These are phyloP conservation scores for Lactarius hengduanensis DNA, from an alignment of 768 basidiomycete genomes.

Conservation along the genomic window DNA sequence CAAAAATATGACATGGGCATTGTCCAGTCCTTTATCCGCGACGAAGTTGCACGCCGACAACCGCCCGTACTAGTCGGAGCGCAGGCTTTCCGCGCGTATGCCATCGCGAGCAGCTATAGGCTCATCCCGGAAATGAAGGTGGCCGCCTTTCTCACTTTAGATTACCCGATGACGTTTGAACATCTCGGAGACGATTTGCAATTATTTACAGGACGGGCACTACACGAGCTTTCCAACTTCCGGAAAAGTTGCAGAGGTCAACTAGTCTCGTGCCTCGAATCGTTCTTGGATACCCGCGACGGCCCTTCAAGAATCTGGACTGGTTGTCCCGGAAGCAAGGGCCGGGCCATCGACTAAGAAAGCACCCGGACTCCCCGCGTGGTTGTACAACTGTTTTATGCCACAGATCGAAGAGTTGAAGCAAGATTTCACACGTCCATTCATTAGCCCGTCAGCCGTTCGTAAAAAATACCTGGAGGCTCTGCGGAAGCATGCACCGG, in stretches of 20 bases:
- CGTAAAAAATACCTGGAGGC: neutral
- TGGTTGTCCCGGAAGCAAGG: neutral
- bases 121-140: neutral
- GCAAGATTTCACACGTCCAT: neutral
- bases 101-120: slow-evolving; percentile 18
- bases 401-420: neutral
- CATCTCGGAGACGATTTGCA: slow-evolving; percentile 1
- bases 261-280: neutral
- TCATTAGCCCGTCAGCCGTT: neutral
- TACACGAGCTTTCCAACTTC: neutral
- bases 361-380: neutral
- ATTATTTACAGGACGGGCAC: neutral
- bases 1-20: slow-evolving; percentile 32
- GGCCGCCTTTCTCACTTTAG: neutral
- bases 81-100: slow-evolving; percentile 24
- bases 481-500: neutral
- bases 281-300: neutral
- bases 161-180: slow-evolving; percentile 6
- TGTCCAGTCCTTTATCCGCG: slow-evolving; percentile 4
- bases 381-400: neutral
- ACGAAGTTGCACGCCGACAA: neutral
- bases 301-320: neutral
- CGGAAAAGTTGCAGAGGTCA: neutral
- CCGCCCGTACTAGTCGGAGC: neutral
- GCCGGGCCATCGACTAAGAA: neutral